phyloP scores from a whole-genome alignment of 2,329 filamentous ascomycete genomes.

The Colletotrichum filicis region DNA sequence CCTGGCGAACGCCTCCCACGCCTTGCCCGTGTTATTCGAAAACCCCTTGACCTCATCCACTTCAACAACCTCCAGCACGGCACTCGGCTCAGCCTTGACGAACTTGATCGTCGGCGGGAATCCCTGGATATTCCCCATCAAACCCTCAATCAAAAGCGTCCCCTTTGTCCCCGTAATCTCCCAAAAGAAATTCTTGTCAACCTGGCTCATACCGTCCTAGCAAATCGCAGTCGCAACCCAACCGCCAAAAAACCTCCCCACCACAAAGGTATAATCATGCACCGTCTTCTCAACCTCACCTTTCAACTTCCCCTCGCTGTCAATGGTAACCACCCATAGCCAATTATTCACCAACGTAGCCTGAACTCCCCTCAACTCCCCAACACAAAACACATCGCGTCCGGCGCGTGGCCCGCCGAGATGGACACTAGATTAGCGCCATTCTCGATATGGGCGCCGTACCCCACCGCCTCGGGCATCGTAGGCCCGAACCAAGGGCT shows the following conservation, averaged over 20 bases:
- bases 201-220: neutral
- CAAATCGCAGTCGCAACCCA: neutral
- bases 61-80: neutral
- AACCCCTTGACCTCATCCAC: neutral
- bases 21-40: neutral
- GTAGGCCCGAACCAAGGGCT: neutral
- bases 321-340: rapidly evolving
- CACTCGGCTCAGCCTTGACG: neutral
- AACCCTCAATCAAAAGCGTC: neutral
- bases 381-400: too few species aligned
- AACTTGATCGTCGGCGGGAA: neutral
- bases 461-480: neutral
- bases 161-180: neutral
- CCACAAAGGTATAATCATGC: neutral
- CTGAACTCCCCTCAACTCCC: neutral
- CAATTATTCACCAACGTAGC: neutral
- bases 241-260: neutral
- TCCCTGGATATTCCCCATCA: neutral
- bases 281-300: neutral
- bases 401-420: neutral
- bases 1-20: neutral
- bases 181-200: neutral
- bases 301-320: neutral
- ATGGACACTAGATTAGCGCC: neutral
- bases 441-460: neutral